Evolutionary conservation across 306 rosid species (phyloP), one percentile per base, ranked within the genome.

Genomic region (Dalbergia cochinchinensis): DNA sequence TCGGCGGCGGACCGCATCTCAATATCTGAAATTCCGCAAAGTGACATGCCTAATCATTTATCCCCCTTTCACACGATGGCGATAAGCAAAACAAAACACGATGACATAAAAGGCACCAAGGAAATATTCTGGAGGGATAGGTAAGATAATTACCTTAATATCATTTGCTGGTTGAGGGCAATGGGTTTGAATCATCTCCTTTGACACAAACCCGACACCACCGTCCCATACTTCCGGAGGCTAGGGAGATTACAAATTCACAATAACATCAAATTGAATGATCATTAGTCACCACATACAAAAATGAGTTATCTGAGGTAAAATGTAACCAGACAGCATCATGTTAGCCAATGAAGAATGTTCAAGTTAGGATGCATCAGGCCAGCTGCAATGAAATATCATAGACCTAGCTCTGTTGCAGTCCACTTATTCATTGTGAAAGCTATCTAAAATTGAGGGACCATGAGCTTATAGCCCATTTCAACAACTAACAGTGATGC

Each of bases 1-100:
- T 95, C 0, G 98, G 98, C 8, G 99, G 99, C 3, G 99, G 98
- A 10, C 99, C 99, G 11, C 99, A 95, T 80, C 99, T 87, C 66
- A 95, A 77, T 59, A 95, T 83, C 99, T 95, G 88, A 85, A 86
- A 31, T 64, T 78, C 67, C 19, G 13, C 65, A 51, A 51, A 51
- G 3, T 19, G 50, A 18, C 70, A 41, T 20, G 22, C 11, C 42
- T 8, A 22, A 70, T 84, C 80, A 34, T 61, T 34, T 45, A 48
- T 78, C 78, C 76, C 64, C 64, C 45, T 83, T 62, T 70, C 16
- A 63, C 10, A 3, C 13, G 19, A 11, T 4, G 31, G 1, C 7
- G 14, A 71, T 22, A 26, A 44, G 62, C 55, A 8, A 44, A 51
- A 67, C 20, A 66, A 48, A 48, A 70, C 48, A 55, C 14, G 62